Evolutionary conservation across 1,284 basidiomycete genomes (phyloP).

Genomic region (Melampsora americana): DNA sequence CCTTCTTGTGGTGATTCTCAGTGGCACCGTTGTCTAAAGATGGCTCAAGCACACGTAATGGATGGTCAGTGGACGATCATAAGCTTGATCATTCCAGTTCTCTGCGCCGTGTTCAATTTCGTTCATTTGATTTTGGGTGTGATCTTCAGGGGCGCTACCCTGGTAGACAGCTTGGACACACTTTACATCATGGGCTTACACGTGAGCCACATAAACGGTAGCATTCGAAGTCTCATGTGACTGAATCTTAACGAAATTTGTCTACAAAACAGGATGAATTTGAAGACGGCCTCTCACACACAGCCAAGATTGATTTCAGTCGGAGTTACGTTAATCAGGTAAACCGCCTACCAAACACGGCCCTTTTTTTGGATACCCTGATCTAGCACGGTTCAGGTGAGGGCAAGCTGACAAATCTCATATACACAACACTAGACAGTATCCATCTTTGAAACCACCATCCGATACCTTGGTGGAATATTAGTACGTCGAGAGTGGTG

Average conservation of each 20-base stretch:
- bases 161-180: constrained; percentile 35
- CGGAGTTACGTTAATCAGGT: constrained; percentile 25
- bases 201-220: background rate
- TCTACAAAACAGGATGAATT: constrained; percentile 20
- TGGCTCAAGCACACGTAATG: constrained; percentile 35
- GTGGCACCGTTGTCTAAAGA: constrained; percentile 24
- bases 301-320: constrained; percentile 41
- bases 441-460: constrained; percentile 36
- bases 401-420: no score
- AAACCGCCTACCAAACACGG: background rate
- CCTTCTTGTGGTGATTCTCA: background rate
- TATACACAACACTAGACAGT: background rate
- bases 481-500: background rate
- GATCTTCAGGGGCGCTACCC: constrained; percentile 20
- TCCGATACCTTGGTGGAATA: constrained; percentile 42
- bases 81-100: background rate
- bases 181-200: constrained; percentile 39
- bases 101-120: background rate
- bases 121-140: background rate
- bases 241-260: background rate
- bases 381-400: no score
- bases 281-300: constrained; percentile 6
- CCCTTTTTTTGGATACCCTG: background rate
- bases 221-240: no score
- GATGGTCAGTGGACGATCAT: constrained; percentile 10